Base-by-base conservation (phyloP, 75 land plant genomes). In the Cupressus sempervirens region DNA sequence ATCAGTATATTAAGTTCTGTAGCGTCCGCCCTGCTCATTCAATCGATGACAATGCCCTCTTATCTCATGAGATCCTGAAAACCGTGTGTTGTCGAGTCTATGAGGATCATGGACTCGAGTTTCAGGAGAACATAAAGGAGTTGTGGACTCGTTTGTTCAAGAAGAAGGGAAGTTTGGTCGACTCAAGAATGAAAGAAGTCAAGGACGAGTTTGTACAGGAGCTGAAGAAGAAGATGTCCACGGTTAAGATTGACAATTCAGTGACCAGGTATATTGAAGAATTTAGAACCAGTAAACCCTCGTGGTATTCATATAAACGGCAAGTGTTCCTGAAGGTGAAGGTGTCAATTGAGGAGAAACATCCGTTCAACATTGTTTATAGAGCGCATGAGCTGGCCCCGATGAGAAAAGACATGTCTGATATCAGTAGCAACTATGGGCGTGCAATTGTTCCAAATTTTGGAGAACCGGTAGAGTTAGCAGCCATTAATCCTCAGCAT, bases 361-460 rank as follows among this genome's bases (percentile, higher is more conserved):
- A 56, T 56, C 29, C 10, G 72, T 7, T 83, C 26, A 70, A 30
- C 6, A 35, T 87, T 56, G 83, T 80, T 30, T 89, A 88, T 88
- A 87, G 65, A 30, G 82, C 65, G 2, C 46, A 62, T 14, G 90
- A 85, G 26, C 30, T 89, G 26, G 83, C 83, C 40, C 40, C 62
- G 18, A 56, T 56, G 62, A 56, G 6, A 18, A 56, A 16, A 56
- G 62, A 18, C 4, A 3, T 18, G 4, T 56, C 62, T 56, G 62
- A 56, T 20, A 16, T 16, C 3, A 56, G 18, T 56, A 56, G 23
- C 62, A 56, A 56, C 23, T 18, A 0, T 4, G 62, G 23, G 62
- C 1, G 23, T 56, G 23, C 62, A 56, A 56, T 56, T 56, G 23
- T 56, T 0, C 62, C 62, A 56, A 56, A 3, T 3, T 86, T 32